Base-by-base conservation (phyloP, 1,284 basidiomycete genomes). In the Wolfiporia cocos region DNA sequence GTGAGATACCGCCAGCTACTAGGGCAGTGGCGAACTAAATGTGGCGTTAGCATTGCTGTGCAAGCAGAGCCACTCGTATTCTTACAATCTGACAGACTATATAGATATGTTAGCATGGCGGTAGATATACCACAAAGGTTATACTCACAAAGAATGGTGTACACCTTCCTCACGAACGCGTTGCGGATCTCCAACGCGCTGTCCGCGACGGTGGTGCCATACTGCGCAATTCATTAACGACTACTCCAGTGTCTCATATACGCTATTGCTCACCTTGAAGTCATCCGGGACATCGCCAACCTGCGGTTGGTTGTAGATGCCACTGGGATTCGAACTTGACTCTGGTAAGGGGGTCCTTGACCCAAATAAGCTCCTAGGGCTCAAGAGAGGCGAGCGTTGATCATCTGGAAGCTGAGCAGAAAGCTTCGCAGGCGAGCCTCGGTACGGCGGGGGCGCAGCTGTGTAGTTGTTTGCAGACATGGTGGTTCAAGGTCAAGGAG, bases 111-210 rank as follows among this genome's bases (percentile, higher is more conserved):
- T 30, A 50, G 49, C 26, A 41, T 42, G 34, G 26, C 42, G 32
- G 39, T 24, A 41, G 41, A 7, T 24, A 22, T n/a, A 20, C 20
- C 18, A 26, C 36, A 23, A 14, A 29, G 15, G 18, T 34, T 32
- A 23, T 5, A 70, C 81, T 71, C 57, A 88, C 85, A 77, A 12
- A 90, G 71, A 53, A 90, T 89, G 23, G 75, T 77, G 62, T 89
- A 90, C 20, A 89, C 81, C 68, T 90, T 90, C 59, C 86, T 74
- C 42, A 90, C 68, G 59, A 89, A 90, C 5, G 82, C 85, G 49
- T 73, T 73, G 43, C 81, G 71, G 54, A 90, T 81, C 55, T 86
- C 81, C 4, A 69, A 62, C 7, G 82, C 74, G 48, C 82, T 84
- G 46, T 89, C 86, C 1, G 78, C 74, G 7, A 90, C 86, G 1